Evolutionary conservation across 441 rosid species (phyloP).

Genomic region (Erodium texanum): DNA sequence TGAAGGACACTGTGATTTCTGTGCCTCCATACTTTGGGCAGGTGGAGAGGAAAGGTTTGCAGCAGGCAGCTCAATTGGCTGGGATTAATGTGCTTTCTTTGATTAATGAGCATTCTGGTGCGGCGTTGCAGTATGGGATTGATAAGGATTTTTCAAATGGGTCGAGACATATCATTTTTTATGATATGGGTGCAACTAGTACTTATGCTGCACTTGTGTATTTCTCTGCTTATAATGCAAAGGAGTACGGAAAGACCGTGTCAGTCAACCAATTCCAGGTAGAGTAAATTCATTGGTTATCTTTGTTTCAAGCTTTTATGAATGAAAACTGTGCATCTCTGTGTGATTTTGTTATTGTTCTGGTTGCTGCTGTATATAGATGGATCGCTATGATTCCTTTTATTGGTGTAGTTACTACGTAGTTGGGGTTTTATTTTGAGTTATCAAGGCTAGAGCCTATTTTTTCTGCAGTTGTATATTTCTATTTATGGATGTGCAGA

Average conservation of each 20-base stretch:
- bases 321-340: neutral
- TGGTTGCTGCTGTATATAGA: neutral
- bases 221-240: conserved; percentile 70
- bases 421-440: too few relatives aligned
- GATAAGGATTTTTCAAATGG: conserved; percentile 83
- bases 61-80: conserved; percentile 80
- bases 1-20: conserved; percentile 64
- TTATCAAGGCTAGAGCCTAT: too few relatives aligned
- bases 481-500: too few relatives aligned
- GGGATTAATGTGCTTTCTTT: conserved; percentile 76
- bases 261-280: conserved; percentile 92
- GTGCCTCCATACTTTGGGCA: conserved; percentile 95
- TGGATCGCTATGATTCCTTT: neutral
- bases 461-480: too few relatives aligned
- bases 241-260: conserved; percentile 76
- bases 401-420: too few relatives aligned
- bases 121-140: conserved; percentile 95
- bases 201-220: conserved; percentile 80
- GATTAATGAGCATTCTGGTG: conserved; percentile 82
- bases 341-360: neutral
- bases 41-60: conserved; percentile 78
- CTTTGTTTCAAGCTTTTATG: neutral
- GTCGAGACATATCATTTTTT: conserved; percentile 75
- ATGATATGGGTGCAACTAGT: conserved; percentile 88
- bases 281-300: neutral